Percentiles rank a stretch among this genome's conserved stretches.
Evolutionary conservation across 306 rosid species (phyloP).

Genomic region (Prinsepia uniflora): DNA sequence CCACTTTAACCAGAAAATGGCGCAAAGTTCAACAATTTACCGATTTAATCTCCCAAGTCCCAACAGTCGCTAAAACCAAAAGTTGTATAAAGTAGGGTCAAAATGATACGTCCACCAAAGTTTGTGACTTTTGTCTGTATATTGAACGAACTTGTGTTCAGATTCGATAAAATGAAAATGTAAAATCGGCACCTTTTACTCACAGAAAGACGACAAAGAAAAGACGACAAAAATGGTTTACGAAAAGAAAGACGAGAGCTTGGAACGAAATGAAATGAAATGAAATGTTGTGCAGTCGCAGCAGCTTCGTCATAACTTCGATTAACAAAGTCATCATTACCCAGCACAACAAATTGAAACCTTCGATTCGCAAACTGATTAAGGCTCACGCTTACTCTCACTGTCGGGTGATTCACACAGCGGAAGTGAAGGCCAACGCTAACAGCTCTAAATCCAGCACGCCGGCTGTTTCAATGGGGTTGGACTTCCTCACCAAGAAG

Average conservation of each 20-base stretch:
- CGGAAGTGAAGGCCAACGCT: slow-evolving; percentile 30
- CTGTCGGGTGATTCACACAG: slow-evolving; percentile 1
- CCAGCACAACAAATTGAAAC: neutral
- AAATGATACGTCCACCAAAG: too few relatives aligned
- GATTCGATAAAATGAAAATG: neutral
- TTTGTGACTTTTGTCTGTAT: too few relatives aligned
- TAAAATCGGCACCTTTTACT: too few relatives aligned
- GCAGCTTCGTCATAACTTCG: neutral
- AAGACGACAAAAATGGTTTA: neutral
- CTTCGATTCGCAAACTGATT: neutral
- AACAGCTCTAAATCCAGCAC: neutral
- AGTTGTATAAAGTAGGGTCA: too few relatives aligned
- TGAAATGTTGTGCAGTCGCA: slow-evolving; percentile 25
- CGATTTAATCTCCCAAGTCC: too few relatives aligned
- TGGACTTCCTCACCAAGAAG: slow-evolving; percentile 48
- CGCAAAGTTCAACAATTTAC: too few relatives aligned
- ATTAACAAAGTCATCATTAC: slow-evolving; percentile 1
- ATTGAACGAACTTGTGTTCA: too few relatives aligned
- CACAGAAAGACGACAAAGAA: neutral
- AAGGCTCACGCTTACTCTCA: neutral
- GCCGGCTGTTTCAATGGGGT: neutral
- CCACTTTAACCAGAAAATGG: too few relatives aligned
- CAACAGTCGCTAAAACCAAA: too few relatives aligned
- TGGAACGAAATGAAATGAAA: neutral
- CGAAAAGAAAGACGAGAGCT: neutral